These are phyloP conservation scores for Torrubiella hemipterigena DNA, from an alignment of 2,329 filamentous ascomycete species.

Conservation along the genomic window DNA sequence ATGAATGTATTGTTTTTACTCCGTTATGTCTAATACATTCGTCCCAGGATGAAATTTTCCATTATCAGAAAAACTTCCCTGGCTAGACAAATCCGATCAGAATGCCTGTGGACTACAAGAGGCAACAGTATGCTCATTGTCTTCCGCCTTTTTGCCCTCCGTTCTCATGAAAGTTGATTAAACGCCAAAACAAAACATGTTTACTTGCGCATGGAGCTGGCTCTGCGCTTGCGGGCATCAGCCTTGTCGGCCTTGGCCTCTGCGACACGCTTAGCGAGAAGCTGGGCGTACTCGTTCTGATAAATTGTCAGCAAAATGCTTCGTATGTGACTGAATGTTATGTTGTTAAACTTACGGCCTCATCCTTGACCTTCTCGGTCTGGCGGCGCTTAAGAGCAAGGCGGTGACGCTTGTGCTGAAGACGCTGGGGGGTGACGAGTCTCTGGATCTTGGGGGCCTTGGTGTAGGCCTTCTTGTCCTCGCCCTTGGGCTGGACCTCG, in stretches of 20 bases:
- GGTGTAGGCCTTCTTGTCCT: conserved; percentile 97
- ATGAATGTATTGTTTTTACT: conserved; percentile 19
- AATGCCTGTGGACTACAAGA: conserved; percentile 29
- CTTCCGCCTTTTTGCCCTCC: conserved; percentile 1
- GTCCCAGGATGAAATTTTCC: too few species aligned
- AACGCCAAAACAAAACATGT: conserved; percentile 20
- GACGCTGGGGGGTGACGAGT: conserved; percentile 96
- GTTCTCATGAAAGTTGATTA: conserved; percentile 8
- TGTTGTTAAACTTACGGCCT: conserved; percentile 62
- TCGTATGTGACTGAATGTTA: not conserved
- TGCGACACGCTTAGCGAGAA: conserved; percentile 92
- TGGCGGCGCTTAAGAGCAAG: conserved; percentile 97
- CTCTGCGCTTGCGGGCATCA: conserved; percentile 92
- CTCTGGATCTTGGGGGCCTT: conserved; percentile 99
- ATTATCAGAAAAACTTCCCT: too few species aligned
- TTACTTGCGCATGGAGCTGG: conserved; percentile 90
- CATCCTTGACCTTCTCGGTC: conserved; percentile 94
- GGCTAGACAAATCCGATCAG: conserved; percentile 25
- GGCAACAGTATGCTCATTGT: conserved; percentile 18
- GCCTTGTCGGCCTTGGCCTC: conserved; percentile 92
- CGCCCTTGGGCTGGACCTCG: conserved; percentile 92
- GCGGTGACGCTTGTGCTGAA: conserved; percentile 99
- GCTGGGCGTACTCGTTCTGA: conserved; percentile 91
- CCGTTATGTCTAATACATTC: conserved; percentile 26
- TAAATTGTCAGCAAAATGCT: conserved; percentile 21